Percentiles rank a stretch among this genome's conserved stretches.
These are phyloP conservation scores for Phytophthora pisi DNA, from an alignment of 352 stramenopile species.

Conservation along the genomic window DNA sequence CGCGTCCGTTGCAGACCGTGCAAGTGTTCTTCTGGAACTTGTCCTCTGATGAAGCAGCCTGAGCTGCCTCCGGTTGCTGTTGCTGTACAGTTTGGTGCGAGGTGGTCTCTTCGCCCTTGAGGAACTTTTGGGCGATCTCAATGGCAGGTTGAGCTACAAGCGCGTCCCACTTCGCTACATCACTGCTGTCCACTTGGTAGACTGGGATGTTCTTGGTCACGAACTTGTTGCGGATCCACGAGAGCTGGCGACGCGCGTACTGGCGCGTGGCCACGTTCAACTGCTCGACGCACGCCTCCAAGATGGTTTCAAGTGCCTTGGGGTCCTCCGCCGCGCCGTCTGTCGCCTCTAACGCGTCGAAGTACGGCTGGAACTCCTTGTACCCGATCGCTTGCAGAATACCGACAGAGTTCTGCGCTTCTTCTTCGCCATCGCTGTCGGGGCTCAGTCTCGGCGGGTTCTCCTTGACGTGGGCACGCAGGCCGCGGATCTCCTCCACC, in stretches of 20 bases:
- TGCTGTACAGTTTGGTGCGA: constrained; percentile 52
- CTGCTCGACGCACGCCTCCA: constrained; percentile 73
- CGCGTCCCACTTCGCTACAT: constrained; percentile 63
- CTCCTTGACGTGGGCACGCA: constrained; percentile 55
- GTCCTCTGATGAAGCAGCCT: constrained; percentile 46
- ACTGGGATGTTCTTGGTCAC: constrained; percentile 85
- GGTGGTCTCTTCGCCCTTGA: constrained; percentile 41
- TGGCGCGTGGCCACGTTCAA: constrained; percentile 84
- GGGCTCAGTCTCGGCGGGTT: constrained; percentile 47
- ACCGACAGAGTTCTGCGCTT: constrained; percentile 60
- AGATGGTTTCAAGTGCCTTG: constrained; percentile 43
- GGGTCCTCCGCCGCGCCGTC: constrained; percentile 21
- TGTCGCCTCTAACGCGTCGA: constrained; percentile 58
- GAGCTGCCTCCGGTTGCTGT: constrained; percentile 46
- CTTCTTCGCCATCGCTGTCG: constrained; percentile 26
- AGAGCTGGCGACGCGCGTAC: constrained; percentile 86
- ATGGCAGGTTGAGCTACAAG: constrained; percentile 63
- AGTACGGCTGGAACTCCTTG: constrained; percentile 91
- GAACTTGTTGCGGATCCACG: constrained; percentile 90
- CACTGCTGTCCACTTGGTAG: constrained; percentile 84
- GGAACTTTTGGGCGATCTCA: constrained; percentile 67
- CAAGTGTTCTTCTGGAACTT: constrained; percentile 75
- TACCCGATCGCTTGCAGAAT: constrained; percentile 91
- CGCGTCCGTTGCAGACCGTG: constrained; percentile 60
- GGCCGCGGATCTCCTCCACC: constrained; percentile 73